These are phyloP conservation scores for Pseudozyma sp. DNA, from an alignment of 1,284 basidiomycete species.

Conservation along the genomic window DNA sequence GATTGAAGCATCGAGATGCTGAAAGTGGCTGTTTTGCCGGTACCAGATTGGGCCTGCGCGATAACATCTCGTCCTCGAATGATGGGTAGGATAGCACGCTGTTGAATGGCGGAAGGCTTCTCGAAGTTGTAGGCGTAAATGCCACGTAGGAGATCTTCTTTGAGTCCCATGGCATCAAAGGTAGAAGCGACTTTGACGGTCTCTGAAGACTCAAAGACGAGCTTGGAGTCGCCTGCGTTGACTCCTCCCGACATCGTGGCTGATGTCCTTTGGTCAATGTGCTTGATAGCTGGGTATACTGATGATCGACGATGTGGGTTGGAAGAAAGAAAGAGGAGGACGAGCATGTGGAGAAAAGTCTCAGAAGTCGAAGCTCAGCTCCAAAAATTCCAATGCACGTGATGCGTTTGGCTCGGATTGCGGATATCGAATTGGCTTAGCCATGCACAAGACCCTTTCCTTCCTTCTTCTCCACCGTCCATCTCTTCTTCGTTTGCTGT, in stretches of 20 bases:
- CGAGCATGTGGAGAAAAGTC: slow-evolving; percentile 2
- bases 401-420: slow-evolving; percentile 22
- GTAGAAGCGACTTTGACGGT: slow-evolving; percentile 78
- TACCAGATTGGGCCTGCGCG: slow-evolving; percentile 98
- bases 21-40: slow-evolving; percentile 98
- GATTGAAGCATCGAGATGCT: slow-evolving; percentile 75
- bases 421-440: slow-evolving; percentile 8
- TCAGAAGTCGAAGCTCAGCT: neutral
- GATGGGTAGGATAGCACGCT: slow-evolving; percentile 65
- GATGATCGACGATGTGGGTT: slow-evolving; percentile 5
- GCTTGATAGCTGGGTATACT: neutral
- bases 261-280: neutral
- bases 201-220: slow-evolving; percentile 97
- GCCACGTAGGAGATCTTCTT: slow-evolving; percentile 94
- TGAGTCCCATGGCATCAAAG: slow-evolving; percentile 87
- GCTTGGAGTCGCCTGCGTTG: slow-evolving; percentile 72
- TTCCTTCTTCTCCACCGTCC: slow-evolving; percentile 1
- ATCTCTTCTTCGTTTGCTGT: neutral
- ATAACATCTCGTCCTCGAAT: slow-evolving; percentile 87
- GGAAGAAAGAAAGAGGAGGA: slow-evolving; percentile 8
- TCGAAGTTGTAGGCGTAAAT: slow-evolving; percentile 90
- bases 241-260: slow-evolving; percentile 49
- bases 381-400: slow-evolving; percentile 26
- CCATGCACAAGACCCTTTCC: neutral
- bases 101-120: slow-evolving; percentile 61